Conservation (phyloP, 2,329 filamentous ascomycete genomes). For the Geosmithia flava region DNA sequence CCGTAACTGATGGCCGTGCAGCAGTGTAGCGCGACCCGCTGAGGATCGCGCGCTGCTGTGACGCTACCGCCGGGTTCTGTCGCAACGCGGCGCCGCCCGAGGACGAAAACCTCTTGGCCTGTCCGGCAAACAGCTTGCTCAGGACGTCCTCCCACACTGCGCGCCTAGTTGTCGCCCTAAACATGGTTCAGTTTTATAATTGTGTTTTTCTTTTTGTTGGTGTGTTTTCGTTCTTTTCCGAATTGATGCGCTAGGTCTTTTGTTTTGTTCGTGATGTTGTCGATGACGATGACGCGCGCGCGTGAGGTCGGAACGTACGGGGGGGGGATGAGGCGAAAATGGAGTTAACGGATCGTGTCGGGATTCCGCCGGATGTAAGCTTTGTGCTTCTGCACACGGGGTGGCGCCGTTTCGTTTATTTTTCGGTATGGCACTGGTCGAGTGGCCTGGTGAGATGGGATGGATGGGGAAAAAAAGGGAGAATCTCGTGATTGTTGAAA, state of each 20-base stretch:
- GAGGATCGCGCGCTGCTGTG: not conserved
- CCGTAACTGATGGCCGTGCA: slow-evolving; percentile 2
- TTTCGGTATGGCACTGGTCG: not conserved
- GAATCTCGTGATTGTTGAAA: not conserved
- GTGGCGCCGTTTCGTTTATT: not conserved
- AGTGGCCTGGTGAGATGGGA: not conserved
- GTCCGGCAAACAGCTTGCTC: slow-evolving; percentile 14
- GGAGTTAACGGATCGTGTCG: not conserved
- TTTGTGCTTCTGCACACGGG: not conserved
- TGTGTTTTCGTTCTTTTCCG: not conserved
- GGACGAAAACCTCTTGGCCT: slow-evolving; percentile 5
- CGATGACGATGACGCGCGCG: not conserved
- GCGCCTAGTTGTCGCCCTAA: not conserved
- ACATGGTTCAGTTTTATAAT: not conserved
- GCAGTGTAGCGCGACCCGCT: not conserved
- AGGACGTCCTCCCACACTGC: slow-evolving; percentile 12
- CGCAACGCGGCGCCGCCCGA: not conserved
- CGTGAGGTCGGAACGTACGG: not conserved
- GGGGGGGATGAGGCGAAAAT: not conserved
- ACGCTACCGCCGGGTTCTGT: not conserved
- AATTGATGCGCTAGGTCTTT: too few species aligned
- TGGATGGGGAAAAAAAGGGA: not conserved
- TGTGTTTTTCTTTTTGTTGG: not conserved
- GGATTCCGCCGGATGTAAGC: not conserved
- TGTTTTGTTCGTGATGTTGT: not conserved